phyloP scores from a whole-genome alignment of 352 stramenopile genomes.

The Phytophthora megakarya region DNA sequence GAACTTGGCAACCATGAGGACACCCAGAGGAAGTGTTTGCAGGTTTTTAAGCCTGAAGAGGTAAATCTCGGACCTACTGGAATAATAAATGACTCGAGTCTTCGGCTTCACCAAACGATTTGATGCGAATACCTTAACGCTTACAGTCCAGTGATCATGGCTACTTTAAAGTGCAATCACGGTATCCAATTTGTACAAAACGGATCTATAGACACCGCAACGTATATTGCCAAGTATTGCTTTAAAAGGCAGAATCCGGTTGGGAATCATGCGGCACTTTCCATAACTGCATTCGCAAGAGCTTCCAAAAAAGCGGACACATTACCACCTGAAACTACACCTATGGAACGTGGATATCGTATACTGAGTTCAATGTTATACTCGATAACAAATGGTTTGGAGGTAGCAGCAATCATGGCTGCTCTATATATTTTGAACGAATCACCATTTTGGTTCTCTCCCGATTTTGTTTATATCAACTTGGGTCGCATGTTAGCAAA shows the following conservation, averaged over 20 bases:
- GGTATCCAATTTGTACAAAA: constrained; percentile 27
- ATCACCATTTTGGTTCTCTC: constrained; percentile 31
- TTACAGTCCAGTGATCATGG: constrained; percentile 27
- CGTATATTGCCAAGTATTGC: constrained; percentile 39
- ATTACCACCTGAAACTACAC: constrained; percentile 8
- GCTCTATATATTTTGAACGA: constrained; percentile 17
- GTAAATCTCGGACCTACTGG: background rate
- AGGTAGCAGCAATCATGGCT: constrained; percentile 22
- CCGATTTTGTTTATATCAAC: constrained; percentile 13
- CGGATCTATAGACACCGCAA: constrained; percentile 17
- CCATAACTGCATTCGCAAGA: constrained; percentile 21
- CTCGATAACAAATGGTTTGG: constrained; percentile 18
- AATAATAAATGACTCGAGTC: background rate
- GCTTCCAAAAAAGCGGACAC: background rate
- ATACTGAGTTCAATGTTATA: constrained; percentile 29
- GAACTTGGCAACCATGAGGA: no score
- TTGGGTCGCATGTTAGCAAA: background rate
- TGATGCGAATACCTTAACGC: constrained; percentile 39
- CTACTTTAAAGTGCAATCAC: constrained; percentile 36
- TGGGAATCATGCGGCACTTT: constrained; percentile 24
- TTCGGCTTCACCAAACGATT: constrained; percentile 13
- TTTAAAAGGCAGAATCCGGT: constrained; percentile 34
- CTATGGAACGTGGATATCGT: constrained; percentile 9
- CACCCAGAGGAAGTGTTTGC: constrained; percentile 19
- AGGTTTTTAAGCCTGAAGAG: constrained; percentile 31